These are phyloP conservation scores for Penicillium diatomitis DNA, from an alignment of 495 filamentous ascomycete species.

Conservation along the genomic window DNA sequence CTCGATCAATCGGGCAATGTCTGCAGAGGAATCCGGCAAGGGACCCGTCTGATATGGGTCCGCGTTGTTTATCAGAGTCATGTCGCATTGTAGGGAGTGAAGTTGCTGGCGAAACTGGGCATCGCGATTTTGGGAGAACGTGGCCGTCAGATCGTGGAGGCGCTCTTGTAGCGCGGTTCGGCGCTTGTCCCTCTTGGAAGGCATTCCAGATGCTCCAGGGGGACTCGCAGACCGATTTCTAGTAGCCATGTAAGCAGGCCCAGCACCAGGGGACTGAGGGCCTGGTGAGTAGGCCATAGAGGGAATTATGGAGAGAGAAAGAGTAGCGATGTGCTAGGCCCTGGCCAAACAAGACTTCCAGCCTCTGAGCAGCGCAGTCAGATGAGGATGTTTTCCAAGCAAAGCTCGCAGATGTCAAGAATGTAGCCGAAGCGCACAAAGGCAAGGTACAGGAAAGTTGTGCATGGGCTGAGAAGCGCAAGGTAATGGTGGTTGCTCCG, in stretches of 20 bases:
- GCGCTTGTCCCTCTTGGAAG: conserved; percentile 83
- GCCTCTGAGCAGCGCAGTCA: not conserved
- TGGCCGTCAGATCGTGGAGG: conserved; percentile 59
- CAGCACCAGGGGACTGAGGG: conserved; percentile 24
- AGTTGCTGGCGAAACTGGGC: conserved; percentile 81
- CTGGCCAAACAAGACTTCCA: too few relatives aligned
- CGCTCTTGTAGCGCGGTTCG: conserved; percentile 70
- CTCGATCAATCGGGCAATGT: conserved; percentile 55
- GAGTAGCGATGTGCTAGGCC: not conserved
- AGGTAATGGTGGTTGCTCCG: not conserved
- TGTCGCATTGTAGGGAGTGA: conserved; percentile 79
- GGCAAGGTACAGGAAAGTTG: not conserved
- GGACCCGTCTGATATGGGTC: conserved; percentile 67
- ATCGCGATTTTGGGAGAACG: conserved; percentile 74
- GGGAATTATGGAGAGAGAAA: not conserved
- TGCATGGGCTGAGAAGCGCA: not conserved
- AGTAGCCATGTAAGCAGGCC: conserved; percentile 16
- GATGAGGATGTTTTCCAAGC: not conserved
- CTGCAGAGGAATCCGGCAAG: conserved; percentile 60
- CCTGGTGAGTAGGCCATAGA: conserved; percentile 34
- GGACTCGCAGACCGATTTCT: conserved; percentile 31
- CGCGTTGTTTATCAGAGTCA: conserved; percentile 73
- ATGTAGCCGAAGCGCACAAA: not conserved
- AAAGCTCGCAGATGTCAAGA: not conserved
- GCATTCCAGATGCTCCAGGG: conserved; percentile 23